Percentiles rank a stretch among this genome's conserved stretches.
Conservation (phyloP, 2,329 filamentous ascomycete genomes). For the Aspergillus sojae region DNA sequence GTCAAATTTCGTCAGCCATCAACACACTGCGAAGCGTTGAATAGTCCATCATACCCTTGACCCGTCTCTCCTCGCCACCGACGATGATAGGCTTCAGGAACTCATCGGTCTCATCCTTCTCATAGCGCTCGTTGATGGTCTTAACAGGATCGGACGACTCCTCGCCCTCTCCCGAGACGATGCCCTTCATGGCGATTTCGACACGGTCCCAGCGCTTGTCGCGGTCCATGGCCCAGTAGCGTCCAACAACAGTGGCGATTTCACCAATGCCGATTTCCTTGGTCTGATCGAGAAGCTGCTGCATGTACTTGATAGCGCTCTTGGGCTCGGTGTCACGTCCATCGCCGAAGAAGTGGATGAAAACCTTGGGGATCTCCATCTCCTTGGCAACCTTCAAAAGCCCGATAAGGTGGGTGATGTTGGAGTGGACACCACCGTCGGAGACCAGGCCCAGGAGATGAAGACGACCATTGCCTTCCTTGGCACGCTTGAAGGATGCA, state of each 20-base stretch:
- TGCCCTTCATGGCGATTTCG: constrained; percentile 83
- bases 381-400: constrained; percentile 90
- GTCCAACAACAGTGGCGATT: constrained; percentile 88
- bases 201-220: constrained; percentile 99
- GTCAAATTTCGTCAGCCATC: constrained; percentile 23
- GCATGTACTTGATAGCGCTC: constrained; percentile 83
- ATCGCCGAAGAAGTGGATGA: constrained; percentile 98
- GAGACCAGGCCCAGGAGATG: constrained; percentile 92
- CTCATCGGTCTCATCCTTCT: constrained; percentile 87
- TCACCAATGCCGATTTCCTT: constrained; percentile 85
- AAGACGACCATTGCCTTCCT: constrained; percentile 85
- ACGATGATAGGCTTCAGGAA: constrained; percentile 98
- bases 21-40: background rate
- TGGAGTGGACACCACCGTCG: constrained; percentile 94
- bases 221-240: constrained; percentile 99
- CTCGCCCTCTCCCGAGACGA: constrained; percentile 86
- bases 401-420: constrained; percentile 89
- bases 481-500: constrained; percentile 75
- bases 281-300: constrained; percentile 77
- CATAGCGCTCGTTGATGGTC: constrained; percentile 85
- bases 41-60: constrained; percentile 66
- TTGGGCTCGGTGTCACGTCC: constrained; percentile 98
- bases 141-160: constrained; percentile 80
- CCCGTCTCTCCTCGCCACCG: constrained; percentile 79
- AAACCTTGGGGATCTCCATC: constrained; percentile 83